Base-by-base conservation (phyloP, 163 green algal genomes). In the Scenedesmus sp. region DNA sequence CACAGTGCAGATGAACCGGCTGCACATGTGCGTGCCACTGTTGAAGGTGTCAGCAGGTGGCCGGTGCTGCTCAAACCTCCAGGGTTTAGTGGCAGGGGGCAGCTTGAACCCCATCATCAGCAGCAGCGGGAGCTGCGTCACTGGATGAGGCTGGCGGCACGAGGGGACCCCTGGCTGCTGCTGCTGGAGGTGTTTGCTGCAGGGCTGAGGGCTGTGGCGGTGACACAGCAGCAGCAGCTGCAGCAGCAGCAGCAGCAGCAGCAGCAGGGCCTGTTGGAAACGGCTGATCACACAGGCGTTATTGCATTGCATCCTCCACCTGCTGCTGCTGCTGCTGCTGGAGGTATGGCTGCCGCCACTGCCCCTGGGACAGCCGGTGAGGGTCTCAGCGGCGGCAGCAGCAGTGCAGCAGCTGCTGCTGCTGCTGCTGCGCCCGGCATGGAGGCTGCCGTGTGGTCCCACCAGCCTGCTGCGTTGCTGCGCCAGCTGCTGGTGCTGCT, bases 91-190 rank as follows among this genome's bases (percentile, higher is more conserved):
- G 15, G 15, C 30, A 40, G 65, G 30, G 30, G 30, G 30, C 30
- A 40, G 30, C 65, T 6, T 40, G 65, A 40, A 40, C 65, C 65
- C 65, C 65, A 40, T 6, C 30, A 40, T 5, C 65, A 72, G 65
- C 65, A 76, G 65, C 65, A 76, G 65, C 65, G 40, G 65, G 30
- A 76, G 65, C 26, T 22, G 15, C 10, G 65, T 76, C 65, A 76
- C 30, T 76, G 65, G 65, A 16, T 76, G 30, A 40, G 30, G 6
- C 12, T 76, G 30, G 65, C 65, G 4, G 30, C 65, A 40, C 9
- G 16, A 40, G 65, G 56, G 56, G 87, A 91, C 22, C 78, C 56
- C 22, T 91, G 87, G 87, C 9, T 87, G 1, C 79, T 91, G 87
- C 40, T 91, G 78, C 44, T 87, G 26, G 87, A 91, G 87, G 76